Conservation (phyloP, 176 grass and related monocot species). For the Carex littledalei region DNA sequence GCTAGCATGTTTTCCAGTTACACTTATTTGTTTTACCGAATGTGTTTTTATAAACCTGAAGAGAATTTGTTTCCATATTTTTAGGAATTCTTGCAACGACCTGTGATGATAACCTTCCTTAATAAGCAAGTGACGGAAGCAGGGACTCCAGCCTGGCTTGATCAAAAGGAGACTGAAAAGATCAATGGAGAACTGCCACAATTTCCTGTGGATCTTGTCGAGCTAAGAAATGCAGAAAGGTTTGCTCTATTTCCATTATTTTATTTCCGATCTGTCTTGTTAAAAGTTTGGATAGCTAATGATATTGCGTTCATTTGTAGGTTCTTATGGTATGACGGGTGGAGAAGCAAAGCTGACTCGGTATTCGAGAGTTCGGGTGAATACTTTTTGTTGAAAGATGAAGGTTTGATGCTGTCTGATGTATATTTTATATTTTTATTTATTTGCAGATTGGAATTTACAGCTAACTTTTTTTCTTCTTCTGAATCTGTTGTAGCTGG, state of each 20-base stretch:
- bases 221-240: slow-evolving; percentile 53
- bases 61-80: slow-evolving; percentile 17
- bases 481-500: slow-evolving; percentile 32
- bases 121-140: slow-evolving; percentile 38
- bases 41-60: slow-evolving; percentile 1
- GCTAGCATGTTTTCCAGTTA: slow-evolving; percentile 12
- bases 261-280: slow-evolving; percentile 7
- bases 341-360: slow-evolving; percentile 48
- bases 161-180: slow-evolving; percentile 48
- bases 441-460: neutral
- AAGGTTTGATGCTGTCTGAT: slow-evolving; percentile 37
- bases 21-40: neutral
- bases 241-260: slow-evolving; percentile 18
- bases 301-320: slow-evolving; percentile 30
- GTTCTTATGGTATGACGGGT: slow-evolving; percentile 60
- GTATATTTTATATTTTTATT: neutral
- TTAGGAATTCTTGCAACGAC: slow-evolving; percentile 59
- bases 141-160: slow-evolving; percentile 66
- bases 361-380: slow-evolving; percentile 29
- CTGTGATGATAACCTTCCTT: slow-evolving; percentile 45
- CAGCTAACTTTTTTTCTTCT: neutral
- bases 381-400: slow-evolving; percentile 23
- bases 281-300: slow-evolving; percentile 1
- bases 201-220: slow-evolving; percentile 56
- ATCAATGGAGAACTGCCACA: slow-evolving; percentile 33